Evolutionary conservation across 495 filamentous ascomycete genomes (phyloP), one percentile per base, ranked within the genome.

Genomic region (Penicillium egyptiacum): DNA sequence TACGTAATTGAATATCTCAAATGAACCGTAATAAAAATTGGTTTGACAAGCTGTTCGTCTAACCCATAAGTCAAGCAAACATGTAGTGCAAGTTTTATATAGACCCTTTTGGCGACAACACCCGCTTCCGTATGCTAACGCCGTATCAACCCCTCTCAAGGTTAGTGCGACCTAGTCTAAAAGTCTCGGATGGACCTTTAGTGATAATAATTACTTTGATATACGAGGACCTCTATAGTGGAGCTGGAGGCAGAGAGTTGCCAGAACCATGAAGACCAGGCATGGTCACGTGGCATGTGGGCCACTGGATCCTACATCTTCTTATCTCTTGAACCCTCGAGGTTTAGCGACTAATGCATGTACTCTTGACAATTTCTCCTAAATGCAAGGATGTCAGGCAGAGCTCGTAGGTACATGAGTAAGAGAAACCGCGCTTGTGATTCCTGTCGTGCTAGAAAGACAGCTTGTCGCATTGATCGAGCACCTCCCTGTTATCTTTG

Each of bases 401-500:
- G 39, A 41, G 50, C 35, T 35, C 50, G 50, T 11, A 52, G 25
- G 14, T 52, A 52, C 39, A 52, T 52, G 50, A 52, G 50, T 16
- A 52, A 52, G 37, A 22, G 50, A 14, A n/a, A 42, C 14, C 50
- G 50, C 22, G 50, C 50, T 37, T 52, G 50, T 23, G 50, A 52
- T n/a, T 52, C 50, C 35, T 52, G 50, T 41, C 50, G 50, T 2
- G 7, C 50, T 1, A 22, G 33, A 14, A 52, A 52, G n/a, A 37
- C 50, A 41, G 50, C 50, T 23, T 52, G 50, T 22, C 50, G 50
- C 22, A 52, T 52, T 35, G 50, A 52, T 20, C 22, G 35, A 26
- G 31, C 20, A 35, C 50, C 50, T 28, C 50, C 50, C 4, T 52
- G 50, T 20, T 52, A 52, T 52, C 50, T 52, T 28, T 52, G 50